A percentile compares a stretch with the other conserved stretches of the same genome.
phyloP scores from a whole-genome alignment of 805 yeast genomes.

The Monosporozyma unispora region DNA sequence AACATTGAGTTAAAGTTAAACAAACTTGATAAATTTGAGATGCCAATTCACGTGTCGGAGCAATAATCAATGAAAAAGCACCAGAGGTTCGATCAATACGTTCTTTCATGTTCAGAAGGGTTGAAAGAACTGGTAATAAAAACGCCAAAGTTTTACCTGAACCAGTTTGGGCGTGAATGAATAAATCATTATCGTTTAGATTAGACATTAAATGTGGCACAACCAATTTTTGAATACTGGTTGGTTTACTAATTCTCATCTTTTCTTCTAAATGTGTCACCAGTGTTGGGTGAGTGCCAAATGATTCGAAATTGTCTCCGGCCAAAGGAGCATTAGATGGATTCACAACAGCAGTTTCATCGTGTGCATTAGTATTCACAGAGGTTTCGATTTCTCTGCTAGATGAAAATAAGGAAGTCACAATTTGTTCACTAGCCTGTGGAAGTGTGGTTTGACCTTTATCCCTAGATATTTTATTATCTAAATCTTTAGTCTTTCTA shows the following conservation, averaged over 20 bases:
- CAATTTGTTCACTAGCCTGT: constrained; percentile 40
- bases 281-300: constrained; percentile 55
- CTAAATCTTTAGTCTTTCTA: constrained; percentile 5
- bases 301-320: constrained; percentile 56
- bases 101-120: constrained; percentile 46
- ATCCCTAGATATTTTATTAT: constrained; percentile 2
- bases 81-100: constrained; percentile 58
- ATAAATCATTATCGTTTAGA: constrained; percentile 50
- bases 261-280: constrained; percentile 46
- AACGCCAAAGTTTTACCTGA: constrained; percentile 94
- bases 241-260: constrained; percentile 57
- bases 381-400: constrained; percentile 42
- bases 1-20: constrained; percentile 60
- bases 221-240: constrained; percentile 76
- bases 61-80: constrained; percentile 75
- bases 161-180: constrained; percentile 96
- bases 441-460: constrained; percentile 1
- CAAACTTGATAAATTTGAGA: constrained; percentile 79
- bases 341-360: constrained; percentile 26
- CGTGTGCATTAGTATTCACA: constrained; percentile 32
- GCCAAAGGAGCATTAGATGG: constrained; percentile 83
- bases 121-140: constrained; percentile 70
- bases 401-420: constrained; percentile 78
- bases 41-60: constrained; percentile 95
- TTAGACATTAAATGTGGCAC: constrained; percentile 49